phyloP scores from a whole-genome alignment of 768 basidiomycete species.

The Artomyces pyxidatus region DNA sequence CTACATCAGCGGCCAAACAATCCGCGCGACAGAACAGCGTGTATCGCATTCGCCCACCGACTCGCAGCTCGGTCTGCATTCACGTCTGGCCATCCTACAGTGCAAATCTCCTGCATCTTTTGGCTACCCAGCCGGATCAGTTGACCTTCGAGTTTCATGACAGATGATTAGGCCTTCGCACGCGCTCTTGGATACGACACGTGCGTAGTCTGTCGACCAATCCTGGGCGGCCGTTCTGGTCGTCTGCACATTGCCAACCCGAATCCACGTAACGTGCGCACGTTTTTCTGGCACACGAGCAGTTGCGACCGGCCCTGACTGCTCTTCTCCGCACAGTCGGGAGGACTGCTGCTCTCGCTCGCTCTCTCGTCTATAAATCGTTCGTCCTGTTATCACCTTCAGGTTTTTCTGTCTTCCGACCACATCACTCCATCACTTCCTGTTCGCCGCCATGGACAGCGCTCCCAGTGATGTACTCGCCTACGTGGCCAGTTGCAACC shows the following conservation, averaged over 20 bases:
- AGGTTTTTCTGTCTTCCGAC: not conserved
- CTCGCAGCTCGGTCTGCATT: not conserved
- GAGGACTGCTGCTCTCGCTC: no score
- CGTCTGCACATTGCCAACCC: conserved; percentile 8
- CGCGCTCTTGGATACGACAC: not conserved
- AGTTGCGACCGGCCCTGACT: conserved; percentile 1
- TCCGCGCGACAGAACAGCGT: no score
- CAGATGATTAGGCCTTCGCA: not conserved
- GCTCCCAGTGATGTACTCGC: conserved; percentile 14
- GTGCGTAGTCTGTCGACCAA: conserved; percentile 8
- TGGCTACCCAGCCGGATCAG: not conserved
- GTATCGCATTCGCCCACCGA: no score
- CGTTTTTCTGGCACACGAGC: conserved; percentile 16
- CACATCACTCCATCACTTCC: not conserved
- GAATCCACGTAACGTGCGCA: not conserved
- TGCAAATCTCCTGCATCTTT: not conserved
- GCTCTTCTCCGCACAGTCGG: no score
- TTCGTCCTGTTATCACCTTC: not conserved
- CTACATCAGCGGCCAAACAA: no score
- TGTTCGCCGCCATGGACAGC: conserved; percentile 3
- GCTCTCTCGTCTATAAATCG: no score
- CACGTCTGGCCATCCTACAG: not conserved
- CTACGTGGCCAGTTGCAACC: conserved; percentile 35
- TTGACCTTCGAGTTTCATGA: not conserved
- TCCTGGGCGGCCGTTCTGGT: conserved; percentile 4